Evolutionary conservation across 177 flowering plant species (phyloP), one percentile per base, ranked within the genome.

Genomic region (Telopea speciosissima): DNA sequence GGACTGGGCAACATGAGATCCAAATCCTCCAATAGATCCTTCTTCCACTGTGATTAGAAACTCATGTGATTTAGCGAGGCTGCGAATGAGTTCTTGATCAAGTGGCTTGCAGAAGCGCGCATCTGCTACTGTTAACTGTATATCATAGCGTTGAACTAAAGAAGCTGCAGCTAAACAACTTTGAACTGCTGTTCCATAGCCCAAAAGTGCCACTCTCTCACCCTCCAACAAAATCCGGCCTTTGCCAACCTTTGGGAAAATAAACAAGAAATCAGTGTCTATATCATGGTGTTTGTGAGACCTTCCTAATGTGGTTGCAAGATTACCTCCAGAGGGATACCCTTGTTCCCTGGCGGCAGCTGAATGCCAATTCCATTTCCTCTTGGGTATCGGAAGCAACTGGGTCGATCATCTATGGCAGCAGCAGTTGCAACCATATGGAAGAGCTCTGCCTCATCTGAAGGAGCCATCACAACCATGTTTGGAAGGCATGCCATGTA

Each of bases 381-480:
- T 80, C 99, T 83, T 0, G 99, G 99, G 66, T 89, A 94, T 1
- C 99, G 80, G 81, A 94, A 88, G 78, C 97, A 92, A 68, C 89
- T 85, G 24, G 99, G 99, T 13, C 99, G 80, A 68, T 94, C 99
- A 72, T 92, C 84, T 25, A 94, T 92, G 66, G 97, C 93, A 66
- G 92, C 97, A 67, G 99, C 97, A 11, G 97, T 92, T 62, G 99
- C 99, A 63, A 94, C 99, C 99, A 94, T 92, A 82, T 92, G 92
- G 72, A 89, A 87, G 24, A 94, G 90, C 81, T 94, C 97, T 19
- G 91, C 92, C 83, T 94, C 99, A 74, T 94, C 97, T 4, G 95
- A 81, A 68, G 99, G 97, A 77, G 99, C 99, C 99, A 94, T 94
- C 58, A 94, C 99, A 68, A 94, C 95, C 99, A 94, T 94, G 79